Evolutionary conservation across 495 filamentous ascomycete genomes (phyloP).

Genomic region (Xylaria acuta): DNA sequence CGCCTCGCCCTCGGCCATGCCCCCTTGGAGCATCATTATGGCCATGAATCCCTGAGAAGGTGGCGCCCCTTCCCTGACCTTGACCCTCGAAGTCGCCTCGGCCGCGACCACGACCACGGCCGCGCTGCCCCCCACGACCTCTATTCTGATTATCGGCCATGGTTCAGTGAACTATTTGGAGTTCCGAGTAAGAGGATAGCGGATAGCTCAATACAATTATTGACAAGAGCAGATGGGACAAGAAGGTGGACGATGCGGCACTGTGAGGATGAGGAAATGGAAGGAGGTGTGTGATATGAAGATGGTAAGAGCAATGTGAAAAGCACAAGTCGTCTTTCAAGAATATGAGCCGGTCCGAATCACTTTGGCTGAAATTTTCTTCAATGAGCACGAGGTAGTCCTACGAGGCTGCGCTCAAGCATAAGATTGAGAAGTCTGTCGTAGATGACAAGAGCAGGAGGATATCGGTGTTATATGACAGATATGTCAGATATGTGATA

Average conservation of each 20-base stretch:
- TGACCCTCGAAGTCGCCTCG: slow-evolving; percentile 37
- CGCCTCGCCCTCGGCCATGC: slow-evolving; percentile 26
- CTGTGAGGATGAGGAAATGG: neutral
- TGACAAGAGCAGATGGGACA: neutral
- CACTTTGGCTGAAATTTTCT: too few species aligned
- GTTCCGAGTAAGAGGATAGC: neutral
- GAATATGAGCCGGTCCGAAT: neutral
- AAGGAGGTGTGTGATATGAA: neutral
- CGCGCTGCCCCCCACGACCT: slow-evolving; percentile 36
- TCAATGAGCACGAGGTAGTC: neutral
- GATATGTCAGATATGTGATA: neutral
- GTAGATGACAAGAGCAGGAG: neutral
- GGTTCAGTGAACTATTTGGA: neutral
- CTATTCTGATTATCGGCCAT: slow-evolving; percentile 29
- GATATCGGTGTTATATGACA: neutral
- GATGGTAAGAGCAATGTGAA: neutral
- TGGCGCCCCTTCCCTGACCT: slow-evolving; percentile 30
- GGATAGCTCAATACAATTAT: neutral
- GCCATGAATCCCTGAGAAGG: slow-evolving; percentile 31
- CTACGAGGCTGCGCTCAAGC: neutral
- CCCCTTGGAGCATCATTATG: slow-evolving; percentile 30
- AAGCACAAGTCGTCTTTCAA: neutral
- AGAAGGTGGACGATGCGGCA: neutral
- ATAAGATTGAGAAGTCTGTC: neutral
- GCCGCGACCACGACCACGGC: slow-evolving; percentile 33